These are phyloP conservation scores for Sambucus nigra DNA, from an alignment of 129 eudicot species.

Conservation along the genomic window DNA sequence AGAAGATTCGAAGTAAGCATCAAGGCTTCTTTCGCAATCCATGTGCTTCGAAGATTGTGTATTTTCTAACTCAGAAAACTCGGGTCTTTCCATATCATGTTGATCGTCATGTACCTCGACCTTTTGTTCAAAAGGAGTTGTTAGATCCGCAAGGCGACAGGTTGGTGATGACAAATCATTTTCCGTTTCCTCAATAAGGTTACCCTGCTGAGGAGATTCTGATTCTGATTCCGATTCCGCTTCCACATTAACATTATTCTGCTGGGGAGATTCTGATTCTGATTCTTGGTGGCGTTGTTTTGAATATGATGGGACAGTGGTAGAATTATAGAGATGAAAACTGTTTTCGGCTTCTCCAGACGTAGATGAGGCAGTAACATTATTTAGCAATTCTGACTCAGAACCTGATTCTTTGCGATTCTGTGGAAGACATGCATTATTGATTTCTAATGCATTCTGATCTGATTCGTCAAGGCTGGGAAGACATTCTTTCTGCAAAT, in stretches of 20 bases:
- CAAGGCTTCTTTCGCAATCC: conserved; percentile 16
- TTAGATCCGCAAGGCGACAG: conserved; percentile 10
- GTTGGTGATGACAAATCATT: conserved; percentile 15
- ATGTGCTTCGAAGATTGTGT: conserved; percentile 15
- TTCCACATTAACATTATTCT: too few relatives aligned
- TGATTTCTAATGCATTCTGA: too few relatives aligned
- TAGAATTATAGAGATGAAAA: conserved; percentile 5
- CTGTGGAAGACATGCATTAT: conserved; percentile 9
- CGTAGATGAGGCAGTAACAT: too few relatives aligned
- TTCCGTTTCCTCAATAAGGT: conserved; percentile 12
- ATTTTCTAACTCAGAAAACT: too few relatives aligned
- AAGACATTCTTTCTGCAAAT: conserved; percentile 16
- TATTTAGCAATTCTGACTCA: conserved; percentile 17
- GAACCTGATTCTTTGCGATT: conserved; percentile 23
- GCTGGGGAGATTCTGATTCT: conserved; percentile 14
- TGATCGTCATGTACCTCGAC: too few relatives aligned
- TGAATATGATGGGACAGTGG: conserved; percentile 13
- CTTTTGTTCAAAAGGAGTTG: conserved; percentile 14
- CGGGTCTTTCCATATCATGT: too few relatives aligned
- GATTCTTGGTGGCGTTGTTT: conserved; percentile 14
- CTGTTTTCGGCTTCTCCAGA: conserved; percentile 18
- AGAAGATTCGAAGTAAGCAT: conserved; percentile 9
- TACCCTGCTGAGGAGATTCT: too few relatives aligned
- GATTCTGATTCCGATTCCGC: too few relatives aligned
- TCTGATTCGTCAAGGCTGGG: too few relatives aligned